These are phyloP conservation scores for Nothophaeocryptopus gaeumannii DNA, from an alignment of 2,329 filamentous ascomycete species.

Conservation along the genomic window DNA sequence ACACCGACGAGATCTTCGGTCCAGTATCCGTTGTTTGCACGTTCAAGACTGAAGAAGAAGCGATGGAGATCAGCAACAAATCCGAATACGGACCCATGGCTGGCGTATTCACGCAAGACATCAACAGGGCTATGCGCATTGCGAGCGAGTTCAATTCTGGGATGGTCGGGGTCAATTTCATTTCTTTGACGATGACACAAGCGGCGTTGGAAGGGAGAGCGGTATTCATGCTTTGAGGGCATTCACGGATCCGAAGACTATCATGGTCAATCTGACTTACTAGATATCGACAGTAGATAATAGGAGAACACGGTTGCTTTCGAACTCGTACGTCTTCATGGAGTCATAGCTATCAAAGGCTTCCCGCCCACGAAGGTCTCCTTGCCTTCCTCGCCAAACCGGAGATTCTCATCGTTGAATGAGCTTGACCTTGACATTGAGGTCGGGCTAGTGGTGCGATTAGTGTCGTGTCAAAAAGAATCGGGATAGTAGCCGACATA, in stretches of 20 bases:
- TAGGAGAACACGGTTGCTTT: too few relatives aligned
- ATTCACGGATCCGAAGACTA: slow-evolving; percentile 49
- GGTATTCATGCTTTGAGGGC: slow-evolving; percentile 43
- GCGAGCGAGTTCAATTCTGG: slow-evolving; percentile 57
- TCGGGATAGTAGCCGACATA: background rate
- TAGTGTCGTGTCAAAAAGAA: too few relatives aligned
- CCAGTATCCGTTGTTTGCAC: slow-evolving; percentile 70
- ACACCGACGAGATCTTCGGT: slow-evolving; percentile 67
- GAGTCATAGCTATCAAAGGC: too few relatives aligned
- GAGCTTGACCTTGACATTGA: slow-evolving; percentile 6
- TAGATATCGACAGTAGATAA: background rate
- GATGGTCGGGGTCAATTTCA: slow-evolving; percentile 36
- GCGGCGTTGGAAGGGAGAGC: slow-evolving; percentile 50
- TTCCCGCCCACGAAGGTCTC: too few relatives aligned
- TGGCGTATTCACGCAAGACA: slow-evolving; percentile 69
- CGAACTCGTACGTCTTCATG: too few relatives aligned
- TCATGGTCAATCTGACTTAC: slow-evolving; percentile 17
- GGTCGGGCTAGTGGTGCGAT: slow-evolving; percentile 7
- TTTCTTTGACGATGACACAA: slow-evolving; percentile 27
- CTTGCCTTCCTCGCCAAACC: background rate
- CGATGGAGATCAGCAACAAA: slow-evolving; percentile 49
- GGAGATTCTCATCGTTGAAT: background rate
- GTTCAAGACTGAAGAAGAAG: slow-evolving; percentile 46
- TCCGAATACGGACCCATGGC: slow-evolving; percentile 73
- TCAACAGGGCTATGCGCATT: slow-evolving; percentile 46